Base-by-base conservation (phyloP, 805 yeast species). In the Suhomyces faveliae region DNA sequence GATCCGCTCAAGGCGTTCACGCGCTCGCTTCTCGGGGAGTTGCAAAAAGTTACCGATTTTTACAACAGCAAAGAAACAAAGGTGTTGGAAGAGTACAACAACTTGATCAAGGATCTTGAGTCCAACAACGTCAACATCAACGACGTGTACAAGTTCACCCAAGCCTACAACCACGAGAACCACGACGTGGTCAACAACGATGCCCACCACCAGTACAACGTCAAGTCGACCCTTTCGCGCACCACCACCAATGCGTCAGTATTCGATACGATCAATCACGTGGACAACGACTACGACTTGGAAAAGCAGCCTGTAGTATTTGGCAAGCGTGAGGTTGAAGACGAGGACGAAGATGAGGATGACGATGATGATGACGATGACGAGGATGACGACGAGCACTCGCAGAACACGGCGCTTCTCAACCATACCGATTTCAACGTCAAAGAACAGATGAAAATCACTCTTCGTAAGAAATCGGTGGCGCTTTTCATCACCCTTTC, bases 401-500 rank as follows among this genome's bases (percentile, higher is more conserved):
- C 53, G 11, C 58, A 59, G 25, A 73, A 78, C 50, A 71, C 83
- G 13, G 82, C 84, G 0, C 65, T 81, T 42, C 62, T 81, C 44
- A 67, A 68, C 46, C 80, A 76, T 46, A 65, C 71, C 8, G 81
- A 80, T 57, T 70, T 80, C 49, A 73, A 77, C 49, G 63, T 74
- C 40, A 76, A 76, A 60, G 69, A 67, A 30, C 84, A 82, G 67
- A 74, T 46, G 49, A 72, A 74, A 51, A 80, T 86, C 51, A 83
- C 87, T 7, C 73, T 87, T 54, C 86, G 84, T 66, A 84, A 84
- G 58, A 72, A 90, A 49, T 64, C 85, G 7, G 75, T 83, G 38
- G 78, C 84, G 3, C 67, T 83, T 37, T 92, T 82, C 69, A 92
- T 92, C 3, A 71, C 80, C 15, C 70, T 90, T 17, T 85, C 91